Evolutionary conservation across 2,329 filamentous ascomycete genomes (phyloP).

Genomic region (Ceratocystis eucalypticola): DNA sequence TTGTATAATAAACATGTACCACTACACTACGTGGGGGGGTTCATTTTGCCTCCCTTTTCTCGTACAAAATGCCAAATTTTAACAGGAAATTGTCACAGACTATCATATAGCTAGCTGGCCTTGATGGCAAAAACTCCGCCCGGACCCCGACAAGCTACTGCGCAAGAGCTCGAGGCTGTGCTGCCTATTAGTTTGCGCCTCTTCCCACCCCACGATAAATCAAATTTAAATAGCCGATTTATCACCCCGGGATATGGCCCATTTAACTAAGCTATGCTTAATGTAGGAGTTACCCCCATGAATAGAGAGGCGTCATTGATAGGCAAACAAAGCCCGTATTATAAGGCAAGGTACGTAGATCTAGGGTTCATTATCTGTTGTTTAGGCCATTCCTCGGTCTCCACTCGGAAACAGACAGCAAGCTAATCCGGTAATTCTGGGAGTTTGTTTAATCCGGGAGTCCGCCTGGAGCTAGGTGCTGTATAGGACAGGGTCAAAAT

Average conservation of each 20-base stretch:
- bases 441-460: neutral
- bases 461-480: neutral
- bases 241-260: neutral
- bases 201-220: neutral
- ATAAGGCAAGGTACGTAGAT: too few relatives aligned
- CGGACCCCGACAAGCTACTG: neutral
- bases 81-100: neutral
- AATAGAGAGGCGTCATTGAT: too few relatives aligned
- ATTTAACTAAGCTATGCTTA: neutral
- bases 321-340: too few relatives aligned
- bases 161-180: neutral
- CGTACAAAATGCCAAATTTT: neutral
- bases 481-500: neutral
- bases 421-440: neutral
- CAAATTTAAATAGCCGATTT: neutral
- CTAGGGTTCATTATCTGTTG: too few relatives aligned
- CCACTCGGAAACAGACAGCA: too few relatives aligned
- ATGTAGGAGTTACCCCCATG: too few relatives aligned
- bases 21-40: neutral
- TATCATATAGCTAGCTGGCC: neutral
- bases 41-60: neutral
- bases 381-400: too few relatives aligned
- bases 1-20: conserved; percentile 2
- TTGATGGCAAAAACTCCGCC: neutral
- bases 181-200: neutral